phyloP scores from a whole-genome alignment of 108 stramenopile species.

The Craspedostauros australis region DNA sequence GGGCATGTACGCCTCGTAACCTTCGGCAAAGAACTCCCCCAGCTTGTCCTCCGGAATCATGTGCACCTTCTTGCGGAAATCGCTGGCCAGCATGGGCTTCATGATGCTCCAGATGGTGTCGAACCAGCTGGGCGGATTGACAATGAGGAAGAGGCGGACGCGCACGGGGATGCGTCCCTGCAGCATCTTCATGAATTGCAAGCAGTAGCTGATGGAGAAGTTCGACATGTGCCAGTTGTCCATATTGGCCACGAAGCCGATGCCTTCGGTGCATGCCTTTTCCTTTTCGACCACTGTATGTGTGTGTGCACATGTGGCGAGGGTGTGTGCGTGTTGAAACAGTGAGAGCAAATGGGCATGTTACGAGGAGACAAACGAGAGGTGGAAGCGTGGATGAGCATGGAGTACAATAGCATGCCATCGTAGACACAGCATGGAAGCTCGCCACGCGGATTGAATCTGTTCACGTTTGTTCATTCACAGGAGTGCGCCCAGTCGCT shows the following conservation, averaged over 20 bases:
- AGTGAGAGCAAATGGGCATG: too few species aligned
- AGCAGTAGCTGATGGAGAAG: constrained; percentile 34
- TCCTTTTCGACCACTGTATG: constrained; percentile 38
- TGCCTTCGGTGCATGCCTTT: constrained; percentile 31
- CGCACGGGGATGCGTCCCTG: constrained; percentile 35
- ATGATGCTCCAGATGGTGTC: constrained; percentile 37
- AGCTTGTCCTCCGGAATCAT: constrained; percentile 30
- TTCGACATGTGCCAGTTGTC: constrained; percentile 38
- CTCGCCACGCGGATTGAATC: too few species aligned
- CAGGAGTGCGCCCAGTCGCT: too few species aligned
- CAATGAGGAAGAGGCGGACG: constrained; percentile 39
- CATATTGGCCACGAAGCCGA: constrained; percentile 56
- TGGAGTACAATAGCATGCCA: too few species aligned
- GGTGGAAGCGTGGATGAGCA: too few species aligned
- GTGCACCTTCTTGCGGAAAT: constrained; percentile 34
- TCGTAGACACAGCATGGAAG: too few species aligned
- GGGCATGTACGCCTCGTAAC: constrained; percentile 29
- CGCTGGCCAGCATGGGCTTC: constrained; percentile 31
- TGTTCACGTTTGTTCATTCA: too few species aligned
- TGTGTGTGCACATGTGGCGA: too few species aligned
- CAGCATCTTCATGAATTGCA: constrained; percentile 36
- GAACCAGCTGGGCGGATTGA: constrained; percentile 59
- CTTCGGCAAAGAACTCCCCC: constrained; percentile 11
- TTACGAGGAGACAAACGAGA: too few species aligned
- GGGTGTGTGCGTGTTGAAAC: too few species aligned